Evolutionary conservation across 768 basidiomycete genomes (phyloP).

Genomic region (Naematelia aurantialba): DNA sequence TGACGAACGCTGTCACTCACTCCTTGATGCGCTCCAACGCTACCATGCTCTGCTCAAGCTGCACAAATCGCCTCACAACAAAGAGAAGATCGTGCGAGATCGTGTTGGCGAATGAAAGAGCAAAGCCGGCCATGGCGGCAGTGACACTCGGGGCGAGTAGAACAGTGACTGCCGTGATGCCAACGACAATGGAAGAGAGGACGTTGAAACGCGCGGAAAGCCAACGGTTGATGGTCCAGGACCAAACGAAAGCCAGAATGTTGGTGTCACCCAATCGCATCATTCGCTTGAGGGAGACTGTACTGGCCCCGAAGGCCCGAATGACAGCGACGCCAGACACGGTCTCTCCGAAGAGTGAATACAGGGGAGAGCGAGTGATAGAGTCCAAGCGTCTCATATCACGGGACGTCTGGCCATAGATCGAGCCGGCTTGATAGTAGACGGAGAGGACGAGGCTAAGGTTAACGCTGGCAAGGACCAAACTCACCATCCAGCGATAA

Average conservation of each 20-base stretch:
- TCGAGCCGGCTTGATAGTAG: conserved; percentile 53
- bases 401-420: conserved; percentile 81
- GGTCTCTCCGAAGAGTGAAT: conserved; percentile 58
- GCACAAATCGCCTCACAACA: conserved; percentile 58
- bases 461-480: neutral
- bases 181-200: conserved; percentile 66
- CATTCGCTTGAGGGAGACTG: conserved; percentile 37
- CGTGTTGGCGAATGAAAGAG: conserved; percentile 74
- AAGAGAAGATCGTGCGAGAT: conserved; percentile 64
- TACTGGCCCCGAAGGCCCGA: conserved; percentile 73
- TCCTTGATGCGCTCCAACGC: conserved; percentile 80
- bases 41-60: conserved; percentile 89
- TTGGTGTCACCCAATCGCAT: conserved; percentile 41
- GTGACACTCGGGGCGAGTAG: conserved; percentile 67
- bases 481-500: conserved; percentile 55
- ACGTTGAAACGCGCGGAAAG: conserved; percentile 71
- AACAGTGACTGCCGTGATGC: conserved; percentile 66
- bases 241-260: conserved; percentile 57
- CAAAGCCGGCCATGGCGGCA: conserved; percentile 80
- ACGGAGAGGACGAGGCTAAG: conserved; percentile 34
- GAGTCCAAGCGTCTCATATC: conserved; percentile 52
- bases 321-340: conserved; percentile 59
- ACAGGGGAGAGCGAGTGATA: conserved; percentile 57
- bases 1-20: conserved; percentile 51
- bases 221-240: conserved; percentile 88